These are phyloP conservation scores for Sporothrix globosa DNA, from an alignment of 2,329 filamentous ascomycete genomes.

Conservation along the genomic window DNA sequence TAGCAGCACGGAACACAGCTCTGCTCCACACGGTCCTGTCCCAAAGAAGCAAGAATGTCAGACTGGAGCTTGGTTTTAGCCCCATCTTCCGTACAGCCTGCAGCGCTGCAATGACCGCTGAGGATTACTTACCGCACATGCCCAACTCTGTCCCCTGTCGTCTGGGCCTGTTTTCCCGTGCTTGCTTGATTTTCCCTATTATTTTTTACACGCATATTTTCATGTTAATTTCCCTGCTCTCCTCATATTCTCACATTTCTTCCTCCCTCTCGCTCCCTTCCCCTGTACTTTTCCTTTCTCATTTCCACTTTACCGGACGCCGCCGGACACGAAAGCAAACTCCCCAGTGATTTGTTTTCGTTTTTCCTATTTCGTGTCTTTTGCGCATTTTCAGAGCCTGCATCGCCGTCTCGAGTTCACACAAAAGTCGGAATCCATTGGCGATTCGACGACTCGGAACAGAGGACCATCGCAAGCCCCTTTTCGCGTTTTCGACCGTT, in stretches of 20 bases:
- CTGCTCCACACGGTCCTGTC: neutral
- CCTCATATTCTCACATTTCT: constrained; percentile 2
- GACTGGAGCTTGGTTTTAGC: constrained; percentile 18
- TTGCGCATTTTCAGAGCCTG: constrained; percentile 9
- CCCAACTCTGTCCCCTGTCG: constrained; percentile 11
- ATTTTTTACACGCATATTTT: constrained; percentile 14
- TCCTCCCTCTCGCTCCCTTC: constrained; percentile 18
- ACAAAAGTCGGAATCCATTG: neutral
- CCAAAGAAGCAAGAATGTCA: constrained; percentile 21
- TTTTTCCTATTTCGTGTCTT: neutral
- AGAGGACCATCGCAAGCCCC: neutral
- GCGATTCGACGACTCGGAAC: neutral
- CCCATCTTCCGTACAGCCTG: neutral
- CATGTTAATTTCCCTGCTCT: constrained; percentile 31
- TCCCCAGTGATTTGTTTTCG: constrained; percentile 11
- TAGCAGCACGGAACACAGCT: neutral
- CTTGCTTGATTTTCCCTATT: constrained; percentile 28
- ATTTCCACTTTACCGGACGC: constrained; percentile 12
- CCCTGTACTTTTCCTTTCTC: neutral
- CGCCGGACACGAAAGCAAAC: constrained; percentile 26
- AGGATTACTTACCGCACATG: constrained; percentile 24
- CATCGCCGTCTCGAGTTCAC: constrained; percentile 1
- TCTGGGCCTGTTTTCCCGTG: constrained; percentile 22
- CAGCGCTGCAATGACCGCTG: constrained; percentile 12
- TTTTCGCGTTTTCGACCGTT: constrained; percentile 11